Base-by-base conservation (phyloP, 2,329 filamentous ascomycete species). In the Pseudocercospora pini-densiflorae region DNA sequence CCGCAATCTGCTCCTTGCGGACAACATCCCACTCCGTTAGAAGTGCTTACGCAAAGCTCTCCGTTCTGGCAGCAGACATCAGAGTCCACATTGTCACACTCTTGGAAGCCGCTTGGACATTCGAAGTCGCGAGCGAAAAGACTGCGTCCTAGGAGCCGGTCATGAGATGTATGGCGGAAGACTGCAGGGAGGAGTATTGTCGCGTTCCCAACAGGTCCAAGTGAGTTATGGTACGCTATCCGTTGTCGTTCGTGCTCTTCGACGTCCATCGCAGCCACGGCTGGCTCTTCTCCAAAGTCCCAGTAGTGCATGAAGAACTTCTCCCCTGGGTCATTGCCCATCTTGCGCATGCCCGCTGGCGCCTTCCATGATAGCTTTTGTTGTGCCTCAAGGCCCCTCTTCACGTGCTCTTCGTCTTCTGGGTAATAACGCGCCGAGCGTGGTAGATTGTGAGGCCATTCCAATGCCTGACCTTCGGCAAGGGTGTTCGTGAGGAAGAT, bases 1-100 rank as follows among this genome's bases (percentile, higher is more conserved):
- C 84, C 85, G 76, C 92, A 94, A 5, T 77, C 85, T 51, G 82
- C 80, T 3, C 90, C 91, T 40, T 81, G 75, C 0, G 90, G 90
- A 79, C 92, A 95, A 78, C 92, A 95, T 2, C 91, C 92, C 1
- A 94, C 88, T 53, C 87, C 86, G 7, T 90, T 90, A 29, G 89
- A 81, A 1, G 70, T 70, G 2, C 80, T 78, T 55, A 90, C 88
- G 76, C 92, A 95, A 7, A 84, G 86, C 70, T 90, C 88, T 16
- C 83, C 85, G n/a, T 82, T 81, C 23, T 84, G 81, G 77, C 92
- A 95, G 81, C 92, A 95, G 77, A 89, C 90, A 77, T 92, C 86
- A 0, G 90, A 86, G 54, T 86, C 87, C 71, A 93, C 89, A 19
- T 79, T 80, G 16, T 83, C 82, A 78, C 92, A 95, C 75, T 84